Conservation (phyloP, 225 moss, liverwort and hornwort genomes). For the Lunularia cruciata region DNA sequence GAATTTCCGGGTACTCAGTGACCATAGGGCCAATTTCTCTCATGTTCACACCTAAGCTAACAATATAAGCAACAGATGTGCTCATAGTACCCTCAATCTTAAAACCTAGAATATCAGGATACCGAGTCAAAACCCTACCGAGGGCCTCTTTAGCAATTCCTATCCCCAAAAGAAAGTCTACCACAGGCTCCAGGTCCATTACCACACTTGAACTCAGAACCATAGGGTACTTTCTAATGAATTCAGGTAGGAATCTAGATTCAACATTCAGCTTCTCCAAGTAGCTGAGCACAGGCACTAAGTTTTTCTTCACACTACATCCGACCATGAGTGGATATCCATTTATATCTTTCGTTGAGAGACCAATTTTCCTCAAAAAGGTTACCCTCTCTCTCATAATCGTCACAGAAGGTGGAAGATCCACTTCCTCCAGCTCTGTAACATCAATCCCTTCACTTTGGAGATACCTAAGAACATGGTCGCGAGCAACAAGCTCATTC, state of each 20-base stretch:
- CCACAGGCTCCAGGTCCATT: conserved; percentile 82
- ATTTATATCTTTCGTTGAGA: conserved; percentile 73
- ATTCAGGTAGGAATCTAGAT: conserved; percentile 54
- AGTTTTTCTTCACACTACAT: conserved; percentile 92
- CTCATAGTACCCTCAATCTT: conserved; percentile 99
- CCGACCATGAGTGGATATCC: conserved; percentile 93
- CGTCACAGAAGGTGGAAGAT: conserved; percentile 63
- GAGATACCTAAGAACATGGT: conserved; percentile 59
- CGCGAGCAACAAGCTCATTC: conserved; percentile 63
- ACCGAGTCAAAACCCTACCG: conserved; percentile 82
- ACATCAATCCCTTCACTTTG: conserved; percentile 59
- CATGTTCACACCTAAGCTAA: conserved; percentile 82
- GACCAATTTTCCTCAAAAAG: conserved; percentile 74
- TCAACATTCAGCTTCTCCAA: conserved; percentile 74
- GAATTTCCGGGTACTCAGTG: conserved; percentile 91
- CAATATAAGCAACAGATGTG: conserved; percentile 91
- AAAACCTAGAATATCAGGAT: conserved; percentile 78
- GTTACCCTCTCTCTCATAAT: conserved; percentile 73
- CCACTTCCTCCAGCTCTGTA: conserved; percentile 53
- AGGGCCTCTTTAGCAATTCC: conserved; percentile 77
- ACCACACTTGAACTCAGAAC: conserved; percentile 86
- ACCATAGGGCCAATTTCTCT: conserved; percentile 80
- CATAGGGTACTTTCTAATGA: conserved; percentile 88
- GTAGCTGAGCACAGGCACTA: conserved; percentile 89
- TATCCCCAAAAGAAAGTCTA: conserved; percentile 74